phyloP scores from a whole-genome alignment of 2,329 filamentous ascomycete genomes.

The Pleomassaria siparia region DNA sequence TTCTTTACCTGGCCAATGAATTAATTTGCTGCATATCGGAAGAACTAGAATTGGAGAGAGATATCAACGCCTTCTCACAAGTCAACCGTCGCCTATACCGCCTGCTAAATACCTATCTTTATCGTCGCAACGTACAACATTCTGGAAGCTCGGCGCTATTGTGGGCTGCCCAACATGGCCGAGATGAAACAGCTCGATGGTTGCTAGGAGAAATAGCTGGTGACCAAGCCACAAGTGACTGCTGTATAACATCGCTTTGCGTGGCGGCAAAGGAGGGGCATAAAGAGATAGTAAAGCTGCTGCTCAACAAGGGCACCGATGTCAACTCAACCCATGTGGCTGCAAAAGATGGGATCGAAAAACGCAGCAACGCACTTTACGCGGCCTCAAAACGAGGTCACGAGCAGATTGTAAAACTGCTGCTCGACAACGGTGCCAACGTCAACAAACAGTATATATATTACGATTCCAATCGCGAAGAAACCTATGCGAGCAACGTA shows the following conservation, averaged over 20 bases:
- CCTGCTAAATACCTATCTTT: slow-evolving; percentile 8
- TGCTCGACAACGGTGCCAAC: slow-evolving; percentile 20
- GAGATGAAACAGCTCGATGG: slow-evolving; percentile 3
- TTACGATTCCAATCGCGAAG: no score
- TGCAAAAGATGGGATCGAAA: slow-evolving; percentile 7
- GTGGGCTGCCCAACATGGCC: slow-evolving; percentile 9
- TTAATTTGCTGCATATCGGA: slow-evolving; percentile 9
- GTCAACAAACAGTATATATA: slow-evolving; percentile 3
- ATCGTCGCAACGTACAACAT: slow-evolving; percentile 7
- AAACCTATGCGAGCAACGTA: no score
- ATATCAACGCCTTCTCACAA: slow-evolving; percentile 1
- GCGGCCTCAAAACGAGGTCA: slow-evolving; percentile 6
- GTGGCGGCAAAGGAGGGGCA: slow-evolving; percentile 8
- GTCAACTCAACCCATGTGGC: no score
- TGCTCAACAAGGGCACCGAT: slow-evolving; percentile 8
- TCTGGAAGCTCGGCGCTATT: slow-evolving; percentile 6
- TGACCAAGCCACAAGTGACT: slow-evolving; percentile 1
- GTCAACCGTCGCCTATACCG: slow-evolving; percentile 8
- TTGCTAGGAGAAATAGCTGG: slow-evolving; percentile 6
- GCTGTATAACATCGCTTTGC: not conserved
- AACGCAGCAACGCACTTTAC: slow-evolving; percentile 4
- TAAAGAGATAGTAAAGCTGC: slow-evolving; percentile 6
- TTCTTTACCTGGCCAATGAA: slow-evolving; percentile 10
- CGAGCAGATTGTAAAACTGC: slow-evolving; percentile 16
- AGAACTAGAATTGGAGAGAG: slow-evolving; percentile 7